phyloP scores from a whole-genome alignment of 2,329 filamentous ascomycete genomes.

The Thielaviopsis euricoi region DNA sequence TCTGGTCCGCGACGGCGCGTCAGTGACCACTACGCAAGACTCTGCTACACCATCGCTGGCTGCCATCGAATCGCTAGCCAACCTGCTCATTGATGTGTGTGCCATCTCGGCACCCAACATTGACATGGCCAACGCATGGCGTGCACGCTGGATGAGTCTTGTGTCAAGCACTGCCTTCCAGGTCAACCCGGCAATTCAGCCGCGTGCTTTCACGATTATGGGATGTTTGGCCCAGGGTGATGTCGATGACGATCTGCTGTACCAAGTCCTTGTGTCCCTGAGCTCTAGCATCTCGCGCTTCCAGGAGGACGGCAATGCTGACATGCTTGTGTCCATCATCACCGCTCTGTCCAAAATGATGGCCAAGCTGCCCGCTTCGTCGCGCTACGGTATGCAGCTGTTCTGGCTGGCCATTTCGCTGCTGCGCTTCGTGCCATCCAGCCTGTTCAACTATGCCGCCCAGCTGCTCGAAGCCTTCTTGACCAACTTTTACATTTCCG shows the following conservation, averaged over 20 bases:
- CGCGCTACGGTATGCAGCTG: slow-evolving; percentile 50
- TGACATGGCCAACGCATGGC: slow-evolving; percentile 51
- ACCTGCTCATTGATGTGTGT: slow-evolving; percentile 46
- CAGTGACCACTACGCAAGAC: slow-evolving; percentile 33
- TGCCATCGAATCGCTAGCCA: slow-evolving; percentile 37
- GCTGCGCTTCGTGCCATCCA: slow-evolving; percentile 43
- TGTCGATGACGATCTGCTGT: slow-evolving; percentile 54
- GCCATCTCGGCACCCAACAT: slow-evolving; percentile 45
- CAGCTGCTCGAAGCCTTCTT: slow-evolving; percentile 48
- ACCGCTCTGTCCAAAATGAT: slow-evolving; percentile 56
- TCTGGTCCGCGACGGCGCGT: slow-evolving; percentile 31
- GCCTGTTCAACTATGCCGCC: slow-evolving; percentile 49
- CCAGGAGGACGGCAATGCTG: slow-evolving; percentile 44
- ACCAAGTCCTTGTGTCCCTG: slow-evolving; percentile 53
- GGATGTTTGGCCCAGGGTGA: slow-evolving; percentile 54
- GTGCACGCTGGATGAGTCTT: slow-evolving; percentile 57
- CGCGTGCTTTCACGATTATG: slow-evolving; percentile 54
- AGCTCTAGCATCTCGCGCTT: slow-evolving; percentile 49
- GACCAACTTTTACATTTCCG: slow-evolving; percentile 44
- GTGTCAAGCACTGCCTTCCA: slow-evolving; percentile 58
- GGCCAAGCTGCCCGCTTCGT: slow-evolving; percentile 48
- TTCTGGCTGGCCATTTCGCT: slow-evolving; percentile 56
- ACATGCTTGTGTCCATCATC: slow-evolving; percentile 53
- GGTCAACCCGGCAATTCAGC: slow-evolving; percentile 55
- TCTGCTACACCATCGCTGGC: slow-evolving; percentile 8